Evolutionary conservation across 1,139 yeast species (phyloP), one percentile per base, ranked within the genome.

Genomic region (Hansenula lynferdii): DNA sequence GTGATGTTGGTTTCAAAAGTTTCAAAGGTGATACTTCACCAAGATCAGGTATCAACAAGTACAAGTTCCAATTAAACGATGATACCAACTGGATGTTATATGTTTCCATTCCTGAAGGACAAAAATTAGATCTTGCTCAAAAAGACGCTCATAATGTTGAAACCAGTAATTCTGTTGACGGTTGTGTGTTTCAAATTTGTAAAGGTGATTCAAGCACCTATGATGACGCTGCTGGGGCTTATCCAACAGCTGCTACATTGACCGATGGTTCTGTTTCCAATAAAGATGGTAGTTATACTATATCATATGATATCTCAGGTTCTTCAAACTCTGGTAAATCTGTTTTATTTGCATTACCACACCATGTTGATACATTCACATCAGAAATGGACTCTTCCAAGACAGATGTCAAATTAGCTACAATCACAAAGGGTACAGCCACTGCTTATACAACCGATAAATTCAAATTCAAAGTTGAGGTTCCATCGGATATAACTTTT

Each of bases 371-470:
- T 18, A 62, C 73, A 0, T 66, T 80, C 39, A 56, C 64, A 14
- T 34, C 49, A 17, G 35, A 37, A 2, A 41, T 45, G 52, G 3
- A 33, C 3, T 41, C 49, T 1, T 36, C 45, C 11, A 46, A 41
- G 10, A 64, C 75, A 0, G 65, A 64, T 8, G 50, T 81, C 28
- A 47, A 44, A 2, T 54, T 84, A 32, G 85, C 78, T 45, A 80
- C 90, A 0, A 77, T 90, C 0, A 78, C 85, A 1, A 78, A 76
- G 51, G 95, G 95, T 11, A 56, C 53, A 5, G 83, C 84, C 80
- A 65, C 61, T 30, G 85, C 80, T 0, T 80, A 70, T 49, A 55
- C 69, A 6, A 72, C 84, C 2, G 63, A 70, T 35, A 56, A 53
- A 26, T 68, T 82, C 40, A 60, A 60, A 1, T 75, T 80, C 75